phyloP scores from a whole-genome alignment of 2,329 filamentous ascomycete species.

The Fusarium austroafricanum region DNA sequence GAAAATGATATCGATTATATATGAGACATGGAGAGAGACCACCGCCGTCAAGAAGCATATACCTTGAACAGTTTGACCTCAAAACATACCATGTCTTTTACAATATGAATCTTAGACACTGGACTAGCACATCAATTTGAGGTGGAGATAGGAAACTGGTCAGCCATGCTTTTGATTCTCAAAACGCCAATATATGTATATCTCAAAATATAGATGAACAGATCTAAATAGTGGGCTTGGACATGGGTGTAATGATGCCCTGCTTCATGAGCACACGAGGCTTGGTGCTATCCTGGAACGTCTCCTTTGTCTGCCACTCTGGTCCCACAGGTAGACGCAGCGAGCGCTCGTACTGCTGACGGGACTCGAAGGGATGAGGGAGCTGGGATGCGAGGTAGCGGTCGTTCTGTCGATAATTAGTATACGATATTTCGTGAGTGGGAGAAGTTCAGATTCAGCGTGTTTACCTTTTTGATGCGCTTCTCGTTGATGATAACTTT shows the following conservation, averaged over 20 bases:
- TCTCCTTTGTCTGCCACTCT: slow-evolving; percentile 97
- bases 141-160: neutral
- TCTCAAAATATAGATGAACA: slow-evolving; percentile 6
- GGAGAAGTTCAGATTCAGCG: neutral
- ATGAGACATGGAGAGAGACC: neutral
- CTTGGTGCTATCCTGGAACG: slow-evolving; percentile 89
- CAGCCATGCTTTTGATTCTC: slow-evolving; percentile 28
- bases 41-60: neutral
- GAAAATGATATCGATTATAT: neutral
- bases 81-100: neutral
- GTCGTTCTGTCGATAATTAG: slow-evolving; percentile 68
- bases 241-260: slow-evolving; percentile 88
- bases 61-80: neutral
- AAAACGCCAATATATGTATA: slow-evolving; percentile 20
- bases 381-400: slow-evolving; percentile 87
- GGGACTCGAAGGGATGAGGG: slow-evolving; percentile 90
- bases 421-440: neutral
- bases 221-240: slow-evolving; percentile 70
- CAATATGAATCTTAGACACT: neutral
- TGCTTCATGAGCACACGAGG: slow-evolving; percentile 91
- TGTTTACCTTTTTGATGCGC: slow-evolving; percentile 80
- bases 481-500: slow-evolving; percentile 95
- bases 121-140: neutral
- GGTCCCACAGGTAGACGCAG: slow-evolving; percentile 88
- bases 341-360: slow-evolving; percentile 89